Base-by-base conservation (phyloP, 768 basidiomycete species). In the Kwoniella dejecticola region DNA sequence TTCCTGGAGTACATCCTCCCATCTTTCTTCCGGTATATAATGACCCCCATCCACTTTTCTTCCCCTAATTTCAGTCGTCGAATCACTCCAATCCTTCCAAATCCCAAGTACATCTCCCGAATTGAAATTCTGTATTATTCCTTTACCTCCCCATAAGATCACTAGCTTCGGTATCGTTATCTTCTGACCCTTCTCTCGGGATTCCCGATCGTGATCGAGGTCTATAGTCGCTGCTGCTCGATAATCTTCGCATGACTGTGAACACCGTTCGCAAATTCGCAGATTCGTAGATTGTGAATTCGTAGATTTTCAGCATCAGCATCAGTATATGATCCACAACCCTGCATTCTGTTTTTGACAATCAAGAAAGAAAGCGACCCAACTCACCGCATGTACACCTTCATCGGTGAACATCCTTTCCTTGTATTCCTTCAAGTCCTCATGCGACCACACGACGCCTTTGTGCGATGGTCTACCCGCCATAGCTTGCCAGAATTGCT, bases 221-320 rank as follows among this genome's bases (percentile, higher is more conserved):
- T 79, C 78, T 29, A 77, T 79, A 2, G 66, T 63, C 5, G 75
- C 75, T 21, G 74, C 61, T 0, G 78, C 78, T 6, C 78, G 66
- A 60, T 79, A 79, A 52, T 79, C 78, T 55, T 79, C 78, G 56
- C 70, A 71, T 15, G 59, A 53, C 67, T 68, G n/a, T 19, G 7
- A 46, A 24, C 42, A 44, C 6, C 42, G 21, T 44, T 11, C 6
- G 10, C 19, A 6, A 44, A 21, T 44, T 6, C 10, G 19, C 11
- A 12, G 19, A 10, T 11, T 44, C 42, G 42, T 11, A 21, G n/a
- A 21, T 11, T 44, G 42, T 19, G 42, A 6, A 44, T 44, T 10
- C 17, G 36, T 8, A 38, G n/a, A n/a, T n/a, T n/a, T n/a, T n/a
- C n/a, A n/a, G n/a, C n/a, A n/a, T n/a, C n/a, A n/a, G n/a, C n/a